phyloP scores from a whole-genome alignment of 2,329 filamentous ascomycete genomes.

The Pseudodiploospora longispora region DNA sequence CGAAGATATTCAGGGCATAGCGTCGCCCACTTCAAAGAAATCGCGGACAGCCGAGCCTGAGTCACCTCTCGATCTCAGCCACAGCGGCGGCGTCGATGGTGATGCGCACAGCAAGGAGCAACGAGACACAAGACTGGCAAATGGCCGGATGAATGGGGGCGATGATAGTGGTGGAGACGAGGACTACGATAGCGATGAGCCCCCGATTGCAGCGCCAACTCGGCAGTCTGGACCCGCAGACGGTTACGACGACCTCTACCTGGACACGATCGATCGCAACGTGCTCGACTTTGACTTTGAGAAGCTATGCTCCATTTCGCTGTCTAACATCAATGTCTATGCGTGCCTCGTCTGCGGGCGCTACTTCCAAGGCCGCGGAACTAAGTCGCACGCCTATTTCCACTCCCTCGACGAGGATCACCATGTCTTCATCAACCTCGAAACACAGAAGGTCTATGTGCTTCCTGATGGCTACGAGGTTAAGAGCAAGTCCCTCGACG shows the following conservation, averaged over 20 bases:
- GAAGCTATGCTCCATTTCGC: constrained; percentile 90
- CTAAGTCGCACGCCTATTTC: constrained; percentile 94
- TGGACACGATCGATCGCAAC: constrained; percentile 90
- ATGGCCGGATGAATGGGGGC: constrained; percentile 16
- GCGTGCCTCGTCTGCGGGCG: constrained; percentile 96
- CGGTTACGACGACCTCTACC: constrained; percentile 91
- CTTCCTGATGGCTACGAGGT: constrained; percentile 97
- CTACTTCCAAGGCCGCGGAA: constrained; percentile 90
- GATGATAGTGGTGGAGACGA: constrained; percentile 28
- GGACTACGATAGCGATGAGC: constrained; percentile 33
- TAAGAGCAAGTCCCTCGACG: constrained; percentile 84
- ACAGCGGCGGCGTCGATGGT: constrained; percentile 18
- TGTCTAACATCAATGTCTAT: constrained; percentile 98
- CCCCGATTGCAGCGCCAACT: constrained; percentile 35
- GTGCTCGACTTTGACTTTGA: constrained; percentile 98
- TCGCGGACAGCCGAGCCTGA: constrained; percentile 43
- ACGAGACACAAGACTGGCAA: constrained; percentile 13
- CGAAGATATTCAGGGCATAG: constrained; percentile 45
- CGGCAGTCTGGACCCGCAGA: constrained; percentile 73
- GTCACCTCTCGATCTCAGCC: constrained; percentile 27
- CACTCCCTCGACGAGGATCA: constrained; percentile 92
- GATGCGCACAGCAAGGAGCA: constrained; percentile 24
- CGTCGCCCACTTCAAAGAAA: constrained; percentile 52
- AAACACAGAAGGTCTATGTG: constrained; percentile 83
- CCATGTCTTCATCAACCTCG: constrained; percentile 98